Evolutionary conservation across 805 yeast genomes (phyloP).

Genomic region (Metschnikowia corniflorae): DNA sequence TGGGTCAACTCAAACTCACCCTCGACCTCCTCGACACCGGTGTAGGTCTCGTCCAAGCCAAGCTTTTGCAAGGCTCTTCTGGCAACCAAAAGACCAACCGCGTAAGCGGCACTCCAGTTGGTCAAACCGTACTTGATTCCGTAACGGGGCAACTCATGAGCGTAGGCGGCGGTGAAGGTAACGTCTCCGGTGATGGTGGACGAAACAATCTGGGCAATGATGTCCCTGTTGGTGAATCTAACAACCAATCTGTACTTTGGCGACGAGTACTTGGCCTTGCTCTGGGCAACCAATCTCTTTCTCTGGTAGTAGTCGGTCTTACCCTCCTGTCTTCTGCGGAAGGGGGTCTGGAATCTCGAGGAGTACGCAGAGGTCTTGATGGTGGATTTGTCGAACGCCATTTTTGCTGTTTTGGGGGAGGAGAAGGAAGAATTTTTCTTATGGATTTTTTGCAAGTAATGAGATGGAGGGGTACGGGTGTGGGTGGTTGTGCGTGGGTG

Average conservation of each 20-base stretch:
- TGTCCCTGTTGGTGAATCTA: slow-evolving; percentile 99
- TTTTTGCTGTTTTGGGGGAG: slow-evolving; percentile 33
- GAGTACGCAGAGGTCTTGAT: slow-evolving; percentile 89
- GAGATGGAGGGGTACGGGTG: slow-evolving; percentile 1
- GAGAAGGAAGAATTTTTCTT: slow-evolving; percentile 1
- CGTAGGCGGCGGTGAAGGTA: slow-evolving; percentile 95
- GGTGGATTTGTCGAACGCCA: slow-evolving; percentile 67
- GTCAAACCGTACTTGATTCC: slow-evolving; percentile 98
- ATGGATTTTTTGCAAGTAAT: not conserved
- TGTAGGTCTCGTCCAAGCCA: slow-evolving; percentile 96
- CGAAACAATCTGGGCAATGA: slow-evolving; percentile 95
- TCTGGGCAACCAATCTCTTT: slow-evolving; percentile 99
- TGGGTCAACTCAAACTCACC: slow-evolving; percentile 98
- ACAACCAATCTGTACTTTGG: slow-evolving; percentile 99
- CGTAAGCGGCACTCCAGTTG: slow-evolving; percentile 99
- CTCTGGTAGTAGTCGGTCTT: slow-evolving; percentile 99
- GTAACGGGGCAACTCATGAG: slow-evolving; percentile 97
- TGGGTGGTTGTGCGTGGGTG: slow-evolving; percentile 14
- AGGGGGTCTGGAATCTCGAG: slow-evolving; percentile 99
- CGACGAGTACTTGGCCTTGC: slow-evolving; percentile 99
- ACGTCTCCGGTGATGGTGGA: slow-evolving; percentile 96
- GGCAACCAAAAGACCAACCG: slow-evolving; percentile 96
- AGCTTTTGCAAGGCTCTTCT: slow-evolving; percentile 98
- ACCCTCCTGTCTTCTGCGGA: slow-evolving; percentile 99
- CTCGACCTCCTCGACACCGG: slow-evolving; percentile 98